Evolutionary conservation across 2,329 filamentous ascomycete genomes (phyloP).

Genomic region (Ceratocystis variospora): DNA sequence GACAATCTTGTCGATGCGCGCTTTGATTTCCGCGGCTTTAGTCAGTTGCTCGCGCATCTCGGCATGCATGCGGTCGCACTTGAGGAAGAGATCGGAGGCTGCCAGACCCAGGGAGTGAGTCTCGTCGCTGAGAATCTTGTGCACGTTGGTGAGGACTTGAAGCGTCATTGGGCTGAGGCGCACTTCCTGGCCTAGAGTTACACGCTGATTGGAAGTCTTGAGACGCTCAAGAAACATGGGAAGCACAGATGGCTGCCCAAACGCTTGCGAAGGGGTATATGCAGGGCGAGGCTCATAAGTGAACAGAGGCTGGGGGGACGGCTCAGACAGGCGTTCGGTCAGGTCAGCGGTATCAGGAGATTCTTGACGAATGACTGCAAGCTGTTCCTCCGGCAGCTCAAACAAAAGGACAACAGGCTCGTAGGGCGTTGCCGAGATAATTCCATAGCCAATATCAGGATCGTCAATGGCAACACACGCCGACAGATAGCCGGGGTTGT

Average conservation of each 20-base stretch:
- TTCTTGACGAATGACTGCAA: slow-evolving; percentile 20
- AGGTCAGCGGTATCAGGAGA: slow-evolving; percentile 6
- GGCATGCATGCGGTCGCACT: slow-evolving; percentile 52
- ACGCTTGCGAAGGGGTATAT: slow-evolving; percentile 48
- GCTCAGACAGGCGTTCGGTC: slow-evolving; percentile 2
- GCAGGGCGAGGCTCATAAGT: slow-evolving; percentile 51
- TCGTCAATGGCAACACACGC: slow-evolving; percentile 42
- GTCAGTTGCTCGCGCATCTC: slow-evolving; percentile 55
- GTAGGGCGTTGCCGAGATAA: slow-evolving; percentile 45
- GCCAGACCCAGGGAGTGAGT: slow-evolving; percentile 54
- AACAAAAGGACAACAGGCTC: slow-evolving; percentile 47
- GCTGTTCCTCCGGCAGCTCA: slow-evolving; percentile 42
- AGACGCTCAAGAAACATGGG: slow-evolving; percentile 42
- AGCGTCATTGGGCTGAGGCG: slow-evolving; percentile 57
- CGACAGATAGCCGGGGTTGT: slow-evolving; percentile 37
- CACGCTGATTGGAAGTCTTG: slow-evolving; percentile 46
- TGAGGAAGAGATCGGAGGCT: slow-evolving; percentile 58
- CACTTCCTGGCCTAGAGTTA: slow-evolving; percentile 51
- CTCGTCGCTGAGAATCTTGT: slow-evolving; percentile 56
- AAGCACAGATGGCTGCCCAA: slow-evolving; percentile 44
- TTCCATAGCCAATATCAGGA: slow-evolving; percentile 49
- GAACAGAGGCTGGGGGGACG: slow-evolving; percentile 30
- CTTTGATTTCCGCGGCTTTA: slow-evolving; percentile 51
- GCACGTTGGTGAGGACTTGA: slow-evolving; percentile 56
- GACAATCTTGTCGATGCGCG: slow-evolving; percentile 50